These are phyloP conservation scores for Quercus agrifolia DNA, from an alignment of 306 rosid genomes.

Conservation along the genomic window DNA sequence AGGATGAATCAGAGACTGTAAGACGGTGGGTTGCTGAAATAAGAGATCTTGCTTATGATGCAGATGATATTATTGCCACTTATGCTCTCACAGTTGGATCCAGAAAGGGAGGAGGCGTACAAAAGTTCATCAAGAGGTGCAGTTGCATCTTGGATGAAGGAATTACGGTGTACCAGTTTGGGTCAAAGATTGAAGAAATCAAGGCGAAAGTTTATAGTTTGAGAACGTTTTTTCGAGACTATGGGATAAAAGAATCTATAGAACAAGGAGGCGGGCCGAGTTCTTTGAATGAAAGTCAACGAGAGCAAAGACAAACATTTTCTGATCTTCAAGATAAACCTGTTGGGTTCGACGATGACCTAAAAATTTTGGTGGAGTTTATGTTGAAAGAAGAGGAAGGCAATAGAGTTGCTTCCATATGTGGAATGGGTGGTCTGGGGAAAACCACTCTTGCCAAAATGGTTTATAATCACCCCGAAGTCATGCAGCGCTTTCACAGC, in stretches of 20 bases:
- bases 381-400: neutral
- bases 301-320: too few species aligned
- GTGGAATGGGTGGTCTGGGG: slow-evolving; percentile 24
- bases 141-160: too few species aligned
- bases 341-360: neutral
- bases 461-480: neutral
- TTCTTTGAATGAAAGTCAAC: rapidly evolving
- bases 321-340: neutral
- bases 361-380: neutral
- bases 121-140: too few species aligned
- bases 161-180: too few species aligned
- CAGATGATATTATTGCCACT: too few species aligned
- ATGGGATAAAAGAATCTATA: neutral
- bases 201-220: slow-evolving; percentile 22
- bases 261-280: neutral
- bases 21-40: too few species aligned
- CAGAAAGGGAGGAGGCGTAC: too few species aligned
- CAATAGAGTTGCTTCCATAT: slow-evolving; percentile 2
- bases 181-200: slow-evolving; percentile 15
- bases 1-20: neutral
- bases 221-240: neutral
- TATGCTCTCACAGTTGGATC: too few species aligned
- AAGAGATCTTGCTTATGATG: too few species aligned
- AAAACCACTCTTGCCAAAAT: slow-evolving; percentile 27
- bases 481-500: neutral